These are phyloP conservation scores for Eucalyptus curtisii DNA, from an alignment of 345 rosid genomes.

Conservation along the genomic window DNA sequence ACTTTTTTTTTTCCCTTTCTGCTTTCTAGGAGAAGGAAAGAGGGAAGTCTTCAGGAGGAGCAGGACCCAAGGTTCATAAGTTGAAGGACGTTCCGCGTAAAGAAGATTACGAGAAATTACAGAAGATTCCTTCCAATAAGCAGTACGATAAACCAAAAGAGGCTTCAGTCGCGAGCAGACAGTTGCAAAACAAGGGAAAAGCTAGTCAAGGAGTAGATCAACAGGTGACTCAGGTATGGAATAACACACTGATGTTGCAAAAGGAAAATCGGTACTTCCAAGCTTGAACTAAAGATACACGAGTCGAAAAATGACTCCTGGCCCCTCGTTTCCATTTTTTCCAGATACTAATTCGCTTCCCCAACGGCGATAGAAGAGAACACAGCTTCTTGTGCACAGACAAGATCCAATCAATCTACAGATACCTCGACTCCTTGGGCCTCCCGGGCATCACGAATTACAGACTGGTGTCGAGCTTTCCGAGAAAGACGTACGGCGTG, in stretches of 20 bases:
- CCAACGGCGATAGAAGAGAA: constrained; percentile 47
- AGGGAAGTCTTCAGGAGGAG: background rate
- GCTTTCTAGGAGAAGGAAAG: constrained; percentile 31
- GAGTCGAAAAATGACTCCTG: background rate
- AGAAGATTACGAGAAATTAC: constrained; percentile 1
- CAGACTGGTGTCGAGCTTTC: constrained; percentile 40
- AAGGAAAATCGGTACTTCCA: background rate
- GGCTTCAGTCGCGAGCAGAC: background rate
- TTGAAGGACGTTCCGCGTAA: constrained; percentile 3
- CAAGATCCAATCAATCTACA: constrained; percentile 25
- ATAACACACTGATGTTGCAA: background rate
- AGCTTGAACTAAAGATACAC: background rate
- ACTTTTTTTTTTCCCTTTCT: background rate
- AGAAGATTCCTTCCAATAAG: background rate
- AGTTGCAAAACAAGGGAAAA: background rate
- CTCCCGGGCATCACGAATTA: constrained; percentile 23
- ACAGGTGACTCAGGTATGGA: constrained; percentile 29
- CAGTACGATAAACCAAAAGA: constrained; percentile 7
- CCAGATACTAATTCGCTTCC: constrained; percentile 54
- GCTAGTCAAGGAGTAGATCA: constrained; percentile 8
- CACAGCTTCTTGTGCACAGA: constrained; percentile 32
- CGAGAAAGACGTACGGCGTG: constrained; percentile 27
- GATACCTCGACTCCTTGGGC: constrained; percentile 38
- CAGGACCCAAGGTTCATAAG: background rate
- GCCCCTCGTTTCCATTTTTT: background rate